Evolutionary conservation across 1,139 yeast species (phyloP).

Genomic region (Debaryomycetaceae sp.): DNA sequence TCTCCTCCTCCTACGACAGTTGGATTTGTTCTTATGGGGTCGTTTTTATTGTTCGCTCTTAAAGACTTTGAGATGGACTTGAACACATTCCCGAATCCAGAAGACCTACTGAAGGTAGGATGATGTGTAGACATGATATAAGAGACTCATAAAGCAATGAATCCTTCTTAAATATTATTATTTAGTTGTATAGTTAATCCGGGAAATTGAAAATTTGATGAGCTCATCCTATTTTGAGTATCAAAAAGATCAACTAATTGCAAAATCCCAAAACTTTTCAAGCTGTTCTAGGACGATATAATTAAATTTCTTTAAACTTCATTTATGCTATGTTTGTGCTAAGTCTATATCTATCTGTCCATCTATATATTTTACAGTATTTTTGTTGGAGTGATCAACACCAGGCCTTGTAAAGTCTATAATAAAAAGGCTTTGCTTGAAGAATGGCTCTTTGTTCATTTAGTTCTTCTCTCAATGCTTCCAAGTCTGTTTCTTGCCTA

Average conservation of each 20-base stretch:
- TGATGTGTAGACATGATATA: conserved; percentile 36
- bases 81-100: conserved; percentile 48
- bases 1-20: conserved; percentile 63
- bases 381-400: conserved; percentile 17
- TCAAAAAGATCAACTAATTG: no score
- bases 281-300: no score
- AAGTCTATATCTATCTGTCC: no score
- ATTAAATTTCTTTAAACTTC: no score
- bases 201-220: background rate
- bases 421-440: conserved; percentile 30
- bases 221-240: no score
- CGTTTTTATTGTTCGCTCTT: conserved; percentile 19
- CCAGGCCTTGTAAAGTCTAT: conserved; percentile 35
- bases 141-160: no score
- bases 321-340: no score
- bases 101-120: conserved; percentile 29
- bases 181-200: no score
- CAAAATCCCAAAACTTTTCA: no score
- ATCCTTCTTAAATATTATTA: no score
- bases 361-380: background rate
- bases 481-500: conserved; percentile 40
- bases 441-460: conserved; percentile 35
- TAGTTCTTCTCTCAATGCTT: conserved; percentile 37
- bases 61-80: conserved; percentile 49
- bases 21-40: conserved; percentile 50